Evolutionary conservation across 2,329 filamentous ascomycete species (phyloP).

Genomic region (Teratosphaeriaceae sp.): DNA sequence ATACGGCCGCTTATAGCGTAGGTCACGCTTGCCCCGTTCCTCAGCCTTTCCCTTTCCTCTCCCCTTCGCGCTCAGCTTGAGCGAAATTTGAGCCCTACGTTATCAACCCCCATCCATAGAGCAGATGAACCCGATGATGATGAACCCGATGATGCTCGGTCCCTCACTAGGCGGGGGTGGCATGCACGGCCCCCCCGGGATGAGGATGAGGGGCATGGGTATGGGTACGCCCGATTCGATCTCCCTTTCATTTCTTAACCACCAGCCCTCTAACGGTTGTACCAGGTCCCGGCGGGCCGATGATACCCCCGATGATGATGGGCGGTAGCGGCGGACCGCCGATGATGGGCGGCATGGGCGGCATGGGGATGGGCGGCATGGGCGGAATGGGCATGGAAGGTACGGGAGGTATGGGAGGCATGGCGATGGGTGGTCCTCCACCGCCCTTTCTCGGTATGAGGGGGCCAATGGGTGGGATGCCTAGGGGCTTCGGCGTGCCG

Average conservation of each 20-base stretch:
- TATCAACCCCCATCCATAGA: too few species aligned
- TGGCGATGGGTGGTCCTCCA: background rate
- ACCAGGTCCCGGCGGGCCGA: too few species aligned
- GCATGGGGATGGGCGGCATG: slow-evolving; percentile 1
- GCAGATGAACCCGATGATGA: background rate
- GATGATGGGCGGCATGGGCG: background rate
- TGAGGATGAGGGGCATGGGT: background rate
- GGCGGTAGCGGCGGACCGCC: background rate
- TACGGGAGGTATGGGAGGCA: background rate
- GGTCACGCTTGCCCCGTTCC: too few species aligned
- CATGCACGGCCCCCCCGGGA: too few species aligned
- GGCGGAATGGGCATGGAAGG: background rate
- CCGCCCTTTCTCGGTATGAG: background rate
- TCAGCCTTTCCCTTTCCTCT: too few species aligned
- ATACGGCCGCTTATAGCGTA: too few species aligned
- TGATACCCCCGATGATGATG: background rate
- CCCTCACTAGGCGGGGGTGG: background rate
- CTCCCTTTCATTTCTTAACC: background rate
- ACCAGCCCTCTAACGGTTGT: too few species aligned
- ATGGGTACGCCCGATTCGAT: background rate
- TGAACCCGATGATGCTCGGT: background rate
- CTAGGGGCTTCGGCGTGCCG: background rate
- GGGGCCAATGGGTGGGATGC: background rate
- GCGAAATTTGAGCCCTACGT: too few species aligned
- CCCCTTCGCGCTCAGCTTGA: too few species aligned